These are phyloP conservation scores for Collybiopsis luxurians DNA, from an alignment of 768 basidiomycete species.

Conservation along the genomic window DNA sequence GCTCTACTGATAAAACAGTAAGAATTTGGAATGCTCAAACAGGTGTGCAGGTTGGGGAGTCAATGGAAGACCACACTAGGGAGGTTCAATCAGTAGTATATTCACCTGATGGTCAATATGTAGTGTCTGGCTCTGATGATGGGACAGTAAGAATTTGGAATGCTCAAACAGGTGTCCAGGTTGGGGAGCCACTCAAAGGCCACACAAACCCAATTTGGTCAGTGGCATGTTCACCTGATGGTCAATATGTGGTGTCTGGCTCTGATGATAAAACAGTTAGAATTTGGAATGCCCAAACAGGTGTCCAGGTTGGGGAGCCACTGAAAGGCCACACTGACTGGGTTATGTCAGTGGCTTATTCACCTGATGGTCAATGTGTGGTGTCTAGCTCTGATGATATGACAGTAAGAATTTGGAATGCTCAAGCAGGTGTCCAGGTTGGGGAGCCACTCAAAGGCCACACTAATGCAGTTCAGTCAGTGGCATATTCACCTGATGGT, in stretches of 20 bases:
- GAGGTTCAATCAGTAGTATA: not conserved
- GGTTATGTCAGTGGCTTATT: not conserved
- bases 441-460: conserved; percentile 10
- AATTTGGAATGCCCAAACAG: conserved; percentile 39
- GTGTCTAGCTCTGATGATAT: conserved; percentile 51
- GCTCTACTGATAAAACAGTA: conserved; percentile 7
- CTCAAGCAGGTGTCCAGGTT: not conserved
- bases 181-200: not conserved
- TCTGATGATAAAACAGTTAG: conserved; percentile 27
- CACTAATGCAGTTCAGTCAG: conserved; percentile 15
- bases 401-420: conserved; percentile 49
- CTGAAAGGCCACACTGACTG: too few relatives aligned
- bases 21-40: conserved; percentile 32
- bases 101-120: conserved; percentile 12
- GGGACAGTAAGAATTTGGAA: not conserved
- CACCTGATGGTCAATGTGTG: conserved; percentile 25
- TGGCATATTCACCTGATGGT: conserved; percentile 21
- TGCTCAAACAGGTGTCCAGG: not conserved
- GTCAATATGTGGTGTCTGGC: conserved; percentile 9
- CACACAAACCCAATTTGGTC: conserved; percentile 12
- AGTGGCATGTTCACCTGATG: conserved; percentile 21
- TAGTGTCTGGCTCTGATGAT: not conserved
- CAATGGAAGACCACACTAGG: not conserved
- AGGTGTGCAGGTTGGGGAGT: conserved; percentile 59
- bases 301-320: not conserved